Evolutionary conservation across 257 asterid species (phyloP).

Genomic region (Jacaranda copaia): DNA sequence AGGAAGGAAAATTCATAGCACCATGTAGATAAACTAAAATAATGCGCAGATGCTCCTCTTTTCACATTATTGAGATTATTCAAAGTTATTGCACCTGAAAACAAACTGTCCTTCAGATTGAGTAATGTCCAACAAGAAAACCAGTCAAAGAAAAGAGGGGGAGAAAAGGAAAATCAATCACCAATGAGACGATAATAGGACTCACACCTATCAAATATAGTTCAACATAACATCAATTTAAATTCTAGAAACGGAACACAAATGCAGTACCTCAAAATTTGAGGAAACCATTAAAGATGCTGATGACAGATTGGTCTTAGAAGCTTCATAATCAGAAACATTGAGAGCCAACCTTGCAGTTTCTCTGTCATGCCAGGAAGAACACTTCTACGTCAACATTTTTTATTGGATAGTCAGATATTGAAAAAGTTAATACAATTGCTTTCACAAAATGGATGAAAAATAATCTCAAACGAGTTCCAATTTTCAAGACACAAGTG

Average conservation of each 20-base stretch:
- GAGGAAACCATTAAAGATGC: slow-evolving; percentile 85
- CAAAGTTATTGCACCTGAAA: slow-evolving; percentile 15
- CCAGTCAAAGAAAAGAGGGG: slow-evolving; percentile 19
- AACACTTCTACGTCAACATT: slow-evolving; percentile 34
- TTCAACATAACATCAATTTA: slow-evolving; percentile 9
- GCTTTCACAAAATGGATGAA: slow-evolving; percentile 24
- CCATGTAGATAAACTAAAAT: slow-evolving; percentile 10
- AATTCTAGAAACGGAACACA: slow-evolving; percentile 23
- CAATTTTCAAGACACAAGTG: slow-evolving; percentile 13
- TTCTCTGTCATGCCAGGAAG: slow-evolving; percentile 65
- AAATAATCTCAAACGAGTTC: slow-evolving; percentile 20
- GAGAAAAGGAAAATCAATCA: neutral
- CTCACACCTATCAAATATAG: slow-evolving; percentile 2
- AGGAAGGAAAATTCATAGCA: slow-evolving; percentile 17
- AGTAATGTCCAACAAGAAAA: slow-evolving; percentile 20
- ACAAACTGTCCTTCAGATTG: neutral
- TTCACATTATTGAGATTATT: slow-evolving; percentile 20
- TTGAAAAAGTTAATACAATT: slow-evolving; percentile 15
- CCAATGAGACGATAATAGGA: slow-evolving; percentile 11
- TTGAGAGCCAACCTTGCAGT: slow-evolving; percentile 63
- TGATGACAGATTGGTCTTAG: slow-evolving; percentile 58
- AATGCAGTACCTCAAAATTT: slow-evolving; percentile 82
- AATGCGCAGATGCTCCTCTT: slow-evolving; percentile 27
- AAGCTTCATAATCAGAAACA: slow-evolving; percentile 69
- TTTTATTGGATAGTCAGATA: slow-evolving; percentile 21